Conservation (phyloP, 2,329 filamentous ascomycete genomes). For the Triangularia verruculosa region DNA sequence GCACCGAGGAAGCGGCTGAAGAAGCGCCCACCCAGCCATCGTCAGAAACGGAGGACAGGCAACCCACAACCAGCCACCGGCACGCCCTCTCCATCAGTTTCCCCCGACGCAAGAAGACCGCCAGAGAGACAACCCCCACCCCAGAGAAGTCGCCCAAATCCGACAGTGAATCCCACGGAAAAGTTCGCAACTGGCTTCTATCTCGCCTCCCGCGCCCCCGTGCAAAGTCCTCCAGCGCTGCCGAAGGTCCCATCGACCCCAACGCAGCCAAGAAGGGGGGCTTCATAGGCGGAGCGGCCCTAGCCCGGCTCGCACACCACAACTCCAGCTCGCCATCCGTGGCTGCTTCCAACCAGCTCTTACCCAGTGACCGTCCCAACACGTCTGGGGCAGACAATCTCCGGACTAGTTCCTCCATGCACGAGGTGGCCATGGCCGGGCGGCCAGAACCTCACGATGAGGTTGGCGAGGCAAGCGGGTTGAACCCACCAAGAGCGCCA, state of each 20-base stretch:
- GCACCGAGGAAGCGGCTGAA: not conserved
- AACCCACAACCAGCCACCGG: conserved; percentile 6
- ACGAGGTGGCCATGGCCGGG: conserved; percentile 35
- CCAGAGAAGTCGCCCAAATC: conserved; percentile 15
- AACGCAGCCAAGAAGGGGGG: conserved; percentile 15
- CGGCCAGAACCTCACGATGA: conserved; percentile 19
- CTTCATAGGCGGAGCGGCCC: conserved; percentile 44
- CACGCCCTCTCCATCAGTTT: conserved; percentile 24
- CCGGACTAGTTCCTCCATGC: conserved; percentile 26
- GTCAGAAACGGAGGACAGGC: not conserved
- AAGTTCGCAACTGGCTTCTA: conserved; percentile 44
- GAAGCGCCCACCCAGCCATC: not conserved
- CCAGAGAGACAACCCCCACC: conserved; percentile 4
- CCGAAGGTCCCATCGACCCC: not conserved
- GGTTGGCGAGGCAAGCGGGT: not conserved
- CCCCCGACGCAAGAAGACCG: conserved; percentile 21
- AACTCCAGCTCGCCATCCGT: not conserved
- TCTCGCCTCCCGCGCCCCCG: conserved; percentile 38
- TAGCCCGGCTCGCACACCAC: conserved; percentile 24
- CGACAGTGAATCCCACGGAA: conserved; percentile 23
- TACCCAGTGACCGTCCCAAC: conserved; percentile 13
- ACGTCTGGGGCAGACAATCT: not conserved
- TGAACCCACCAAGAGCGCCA: not conserved
- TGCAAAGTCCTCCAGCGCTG: conserved; percentile 28
- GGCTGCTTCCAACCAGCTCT: not conserved